Evolutionary conservation across 345 rosid species (phyloP).

Genomic region (Aquilaria yunnanensis): DNA sequence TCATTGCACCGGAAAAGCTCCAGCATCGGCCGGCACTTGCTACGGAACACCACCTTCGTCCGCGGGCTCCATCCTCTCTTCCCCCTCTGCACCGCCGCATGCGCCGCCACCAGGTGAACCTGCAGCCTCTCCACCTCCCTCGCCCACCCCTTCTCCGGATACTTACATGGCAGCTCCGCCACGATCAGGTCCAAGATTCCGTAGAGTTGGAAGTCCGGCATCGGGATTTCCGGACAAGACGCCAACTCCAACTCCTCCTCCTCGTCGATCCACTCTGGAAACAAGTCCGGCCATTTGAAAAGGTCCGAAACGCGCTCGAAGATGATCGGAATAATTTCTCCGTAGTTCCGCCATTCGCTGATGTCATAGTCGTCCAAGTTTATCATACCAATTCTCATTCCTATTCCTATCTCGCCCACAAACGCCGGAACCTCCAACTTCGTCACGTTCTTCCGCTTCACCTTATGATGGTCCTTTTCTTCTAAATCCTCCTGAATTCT

Average conservation of each 20-base stretch:
- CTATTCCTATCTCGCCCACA: conserved; percentile 39
- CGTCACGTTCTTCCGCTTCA: conserved; percentile 23
- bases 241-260: conserved; percentile 73
- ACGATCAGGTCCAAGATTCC: conserved; percentile 63
- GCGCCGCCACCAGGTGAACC: conserved; percentile 66
- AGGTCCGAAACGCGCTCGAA: conserved; percentile 55
- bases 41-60: conserved; percentile 67
- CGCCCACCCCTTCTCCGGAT: conserved; percentile 77
- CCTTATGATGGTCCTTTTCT: conserved; percentile 15
- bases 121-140: conserved; percentile 84
- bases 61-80: conserved; percentile 51
- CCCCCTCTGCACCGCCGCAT: conserved; percentile 51
- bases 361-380: conserved; percentile 70
- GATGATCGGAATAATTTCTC: conserved; percentile 40
- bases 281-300: conserved; percentile 69
- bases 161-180: conserved; percentile 69
- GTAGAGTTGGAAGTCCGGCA: conserved; percentile 50
- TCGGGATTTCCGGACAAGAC: conserved; percentile 78
- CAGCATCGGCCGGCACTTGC: conserved; percentile 85
- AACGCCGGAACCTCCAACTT: conserved; percentile 62
- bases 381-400: conserved; percentile 69
- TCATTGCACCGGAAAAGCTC: conserved; percentile 85
- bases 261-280: conserved; percentile 98
- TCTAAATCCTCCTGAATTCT: conserved; percentile 57
- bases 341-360: conserved; percentile 46